phyloP scores from a whole-genome alignment of 768 basidiomycete genomes.

The Tylopilus felleus region DNA sequence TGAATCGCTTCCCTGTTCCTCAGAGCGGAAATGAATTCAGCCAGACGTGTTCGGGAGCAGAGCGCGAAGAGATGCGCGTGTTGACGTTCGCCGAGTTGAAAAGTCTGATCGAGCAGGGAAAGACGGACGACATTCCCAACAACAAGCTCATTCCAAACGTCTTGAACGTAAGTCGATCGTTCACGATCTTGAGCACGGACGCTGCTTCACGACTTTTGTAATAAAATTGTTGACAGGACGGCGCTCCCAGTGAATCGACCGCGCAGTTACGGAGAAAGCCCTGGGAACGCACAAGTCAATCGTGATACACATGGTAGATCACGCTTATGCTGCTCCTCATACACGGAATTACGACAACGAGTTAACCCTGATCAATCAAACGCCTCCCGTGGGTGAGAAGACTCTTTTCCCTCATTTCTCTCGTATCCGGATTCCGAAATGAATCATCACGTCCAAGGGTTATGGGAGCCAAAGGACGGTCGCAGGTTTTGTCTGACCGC shows the following conservation, averaged over 20 bases:
- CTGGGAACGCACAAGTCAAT: conserved; percentile 47
- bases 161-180: conserved; percentile 51
- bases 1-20: conserved; percentile 7
- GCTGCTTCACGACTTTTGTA: background rate
- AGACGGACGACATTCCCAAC: conserved; percentile 71
- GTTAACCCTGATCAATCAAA: conserved; percentile 9
- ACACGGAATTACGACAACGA: conserved; percentile 14
- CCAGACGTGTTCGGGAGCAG: conserved; percentile 2
- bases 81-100: conserved; percentile 69
- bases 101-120: conserved; percentile 66
- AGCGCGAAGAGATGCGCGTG: conserved; percentile 37
- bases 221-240: conserved; percentile 38
- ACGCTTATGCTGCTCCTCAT: conserved; percentile 2
- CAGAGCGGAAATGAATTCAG: conserved; percentile 21
- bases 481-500: background rate
- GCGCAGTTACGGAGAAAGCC: conserved; percentile 57
- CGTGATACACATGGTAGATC: conserved; percentile 20
- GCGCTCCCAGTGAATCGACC: conserved; percentile 54
- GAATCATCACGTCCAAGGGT: conserved; percentile 4
- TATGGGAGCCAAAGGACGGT: conserved; percentile 6
- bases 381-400: conserved; percentile 13
- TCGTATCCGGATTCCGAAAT: conserved; percentile 8
- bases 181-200: background rate
- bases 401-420: background rate
- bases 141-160: conserved; percentile 68